Evolutionary conservation across 1,284 basidiomycete genomes (phyloP).

Genomic region (Vanrija humicola): DNA sequence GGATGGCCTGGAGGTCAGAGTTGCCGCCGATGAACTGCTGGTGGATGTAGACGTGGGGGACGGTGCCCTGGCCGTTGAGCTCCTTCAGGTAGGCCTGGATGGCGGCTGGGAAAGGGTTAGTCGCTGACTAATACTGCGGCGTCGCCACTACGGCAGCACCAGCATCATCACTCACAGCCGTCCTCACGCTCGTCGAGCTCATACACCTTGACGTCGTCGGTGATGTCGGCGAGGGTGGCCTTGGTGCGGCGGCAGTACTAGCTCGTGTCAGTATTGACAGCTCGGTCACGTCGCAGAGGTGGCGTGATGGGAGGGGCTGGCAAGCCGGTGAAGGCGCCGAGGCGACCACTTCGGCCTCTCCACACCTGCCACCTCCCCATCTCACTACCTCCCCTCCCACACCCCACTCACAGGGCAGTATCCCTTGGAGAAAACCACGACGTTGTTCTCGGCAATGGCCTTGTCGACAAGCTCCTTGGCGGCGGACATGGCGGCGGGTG

Average conservation of each 20-base stretch:
- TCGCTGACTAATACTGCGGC: not conserved
- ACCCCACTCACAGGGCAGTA: conserved; percentile 46
- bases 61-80: conserved; percentile 45
- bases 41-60: conserved; percentile 48
- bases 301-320: no score
- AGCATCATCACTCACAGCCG: conserved; percentile 31
- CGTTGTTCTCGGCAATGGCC: conserved; percentile 45
- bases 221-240: conserved; percentile 30
- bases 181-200: conserved; percentile 47
- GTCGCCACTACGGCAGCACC: not conserved
- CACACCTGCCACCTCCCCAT: no score
- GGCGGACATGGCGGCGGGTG: conserved; percentile 30
- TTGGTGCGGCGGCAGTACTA: conserved; percentile 47
- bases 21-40: conserved; percentile 46
- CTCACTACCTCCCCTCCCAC: not conserved
- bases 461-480: conserved; percentile 43
- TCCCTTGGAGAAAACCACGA: conserved; percentile 46
- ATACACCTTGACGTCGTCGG: conserved; percentile 37
- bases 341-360: no score
- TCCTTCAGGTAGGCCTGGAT: conserved; percentile 46
- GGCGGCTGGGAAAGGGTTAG: conserved; percentile 25
- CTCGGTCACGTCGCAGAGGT: not conserved
- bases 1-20: conserved; percentile 44
- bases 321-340: no score
- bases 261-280: not conserved